Evolutionary conservation across 768 basidiomycete genomes (phyloP), one percentile per base, ranked within the genome.

Genomic region (Cantharellus anzutake): DNA sequence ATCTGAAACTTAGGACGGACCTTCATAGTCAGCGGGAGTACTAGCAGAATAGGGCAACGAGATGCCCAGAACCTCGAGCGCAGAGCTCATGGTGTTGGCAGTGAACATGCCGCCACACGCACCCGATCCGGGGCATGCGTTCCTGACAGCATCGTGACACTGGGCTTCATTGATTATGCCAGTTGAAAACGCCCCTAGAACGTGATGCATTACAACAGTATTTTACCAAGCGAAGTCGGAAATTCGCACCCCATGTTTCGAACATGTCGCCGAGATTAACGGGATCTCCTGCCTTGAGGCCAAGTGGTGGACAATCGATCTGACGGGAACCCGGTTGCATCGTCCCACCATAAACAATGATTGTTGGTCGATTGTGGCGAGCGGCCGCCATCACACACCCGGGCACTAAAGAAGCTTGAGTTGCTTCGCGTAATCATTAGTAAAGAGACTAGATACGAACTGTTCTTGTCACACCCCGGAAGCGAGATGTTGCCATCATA

Each of bases 51-150:
- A 90, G 0, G 87, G 89, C 52, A 91, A 72, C 7, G 86, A 85
- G 75, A 93, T 82, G 35, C 89, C 90, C 59, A 93, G 75, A 3
- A 80, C 85, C 68, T 91, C 89, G 39, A 92, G 74, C 16, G 78
- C 82, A 48, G 84, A 82, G 63, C 84, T 86, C 88, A 91, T 90
- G 0, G 88, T 90, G 65, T 91, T 91, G 41, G 89, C 88, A 4
- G 87, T 89, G 68, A 81, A 90, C 87, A 90, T 90, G 11, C 86
- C 87, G 38, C 88, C 87, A 64, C 88, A 90, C 34, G 82, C 85
- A 42, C 89, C 89, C 14, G 86, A 72, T 5, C 86, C 85, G 14
- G 89, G 87, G 66, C 89, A 92, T 40, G 88, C 81, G 70, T 91
- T 80, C 42, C 82, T 80, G 42, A 92, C 81, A 53, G 91, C 86